phyloP scores from a whole-genome alignment of 768 basidiomycete species.

The Macrolepiota albuminosa region DNA sequence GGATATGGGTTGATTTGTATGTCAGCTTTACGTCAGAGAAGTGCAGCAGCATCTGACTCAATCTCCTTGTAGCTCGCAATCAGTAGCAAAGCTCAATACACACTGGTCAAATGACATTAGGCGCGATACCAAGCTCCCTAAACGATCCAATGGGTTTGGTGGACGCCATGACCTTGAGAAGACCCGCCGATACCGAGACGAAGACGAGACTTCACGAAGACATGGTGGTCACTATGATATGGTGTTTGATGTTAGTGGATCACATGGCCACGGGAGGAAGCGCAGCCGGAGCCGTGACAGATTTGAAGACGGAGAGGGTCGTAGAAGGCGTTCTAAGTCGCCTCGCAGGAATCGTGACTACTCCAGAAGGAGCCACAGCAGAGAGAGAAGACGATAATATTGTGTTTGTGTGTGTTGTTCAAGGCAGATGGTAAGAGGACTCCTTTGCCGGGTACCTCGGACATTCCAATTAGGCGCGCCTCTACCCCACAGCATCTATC shows the following conservation, averaged over 20 bases:
- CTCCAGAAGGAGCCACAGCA: slow-evolving; percentile 19
- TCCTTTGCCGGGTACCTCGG: not conserved
- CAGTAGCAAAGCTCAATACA: slow-evolving; percentile 82
- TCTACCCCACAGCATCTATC: not conserved
- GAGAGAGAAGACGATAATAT: slow-evolving; percentile 10
- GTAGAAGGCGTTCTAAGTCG: slow-evolving; percentile 34
- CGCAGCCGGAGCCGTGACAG: slow-evolving; percentile 50
- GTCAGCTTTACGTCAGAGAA: slow-evolving; percentile 1
- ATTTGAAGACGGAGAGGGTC: slow-evolving; percentile 25
- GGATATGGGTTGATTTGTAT: slow-evolving; percentile 99
- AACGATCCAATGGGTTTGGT: slow-evolving; percentile 47
- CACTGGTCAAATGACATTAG: slow-evolving; percentile 78
- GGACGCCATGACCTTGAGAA: slow-evolving; percentile 74
- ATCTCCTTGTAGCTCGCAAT: slow-evolving; percentile 65
- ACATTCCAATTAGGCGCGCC: not conserved
- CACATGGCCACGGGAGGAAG: slow-evolving; percentile 37
- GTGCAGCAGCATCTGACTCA: slow-evolving; percentile 13
- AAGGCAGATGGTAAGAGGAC: not conserved
- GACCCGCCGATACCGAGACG: slow-evolving; percentile 63
- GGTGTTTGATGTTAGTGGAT: slow-evolving; percentile 69
- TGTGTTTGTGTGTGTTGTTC: slow-evolving; percentile 14
- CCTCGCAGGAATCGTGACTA: slow-evolving; percentile 22
- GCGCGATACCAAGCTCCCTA: slow-evolving; percentile 33
- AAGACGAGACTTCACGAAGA: slow-evolving; percentile 20
- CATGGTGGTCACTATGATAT: slow-evolving; percentile 53